These are phyloP conservation scores for Puccinia horiana DNA, from an alignment of 1,284 basidiomycete genomes.

Conservation along the genomic window DNA sequence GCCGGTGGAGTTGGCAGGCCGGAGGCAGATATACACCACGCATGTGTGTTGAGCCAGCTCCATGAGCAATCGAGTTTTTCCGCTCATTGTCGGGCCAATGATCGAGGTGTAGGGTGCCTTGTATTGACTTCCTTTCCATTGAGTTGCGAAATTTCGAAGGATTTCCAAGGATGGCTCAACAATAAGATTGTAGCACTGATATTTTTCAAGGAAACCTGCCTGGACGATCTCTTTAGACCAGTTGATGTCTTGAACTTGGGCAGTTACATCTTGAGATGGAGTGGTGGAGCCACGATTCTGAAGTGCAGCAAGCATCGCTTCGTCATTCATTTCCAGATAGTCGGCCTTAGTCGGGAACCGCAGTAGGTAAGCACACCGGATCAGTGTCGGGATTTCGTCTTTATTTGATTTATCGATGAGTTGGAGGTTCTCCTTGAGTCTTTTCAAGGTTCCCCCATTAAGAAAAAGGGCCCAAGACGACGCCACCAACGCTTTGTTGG, in stretches of 20 bases:
- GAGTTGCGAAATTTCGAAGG: neutral
- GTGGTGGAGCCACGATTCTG: too few species aligned
- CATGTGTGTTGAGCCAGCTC: neutral
- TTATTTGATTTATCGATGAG: too few species aligned
- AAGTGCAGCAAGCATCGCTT: too few species aligned
- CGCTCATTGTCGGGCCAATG: neutral
- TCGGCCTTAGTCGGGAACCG: too few species aligned
- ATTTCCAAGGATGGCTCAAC: neutral
- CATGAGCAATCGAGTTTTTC: neutral
- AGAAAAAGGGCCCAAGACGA: neutral
- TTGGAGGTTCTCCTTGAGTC: neutral
- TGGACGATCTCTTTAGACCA: neutral
- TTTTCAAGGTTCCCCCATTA: neutral
- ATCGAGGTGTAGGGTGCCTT: slow-evolving; percentile 1
- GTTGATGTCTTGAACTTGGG: too few species aligned
- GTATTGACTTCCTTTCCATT: neutral
- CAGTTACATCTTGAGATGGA: too few species aligned
- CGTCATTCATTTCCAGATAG: too few species aligned
- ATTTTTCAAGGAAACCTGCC: neutral
- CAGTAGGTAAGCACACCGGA: too few species aligned
- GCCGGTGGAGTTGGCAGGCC: neutral
- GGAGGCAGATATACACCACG: slow-evolving; percentile 19
- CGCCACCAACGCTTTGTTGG: neutral
- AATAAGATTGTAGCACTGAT: neutral
- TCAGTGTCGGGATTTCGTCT: too few species aligned